Evolutionary conservation across 108 stramenopile genomes (phyloP), one percentile per base, ranked within the genome.

Genomic region (Nitzschia putrida): DNA sequence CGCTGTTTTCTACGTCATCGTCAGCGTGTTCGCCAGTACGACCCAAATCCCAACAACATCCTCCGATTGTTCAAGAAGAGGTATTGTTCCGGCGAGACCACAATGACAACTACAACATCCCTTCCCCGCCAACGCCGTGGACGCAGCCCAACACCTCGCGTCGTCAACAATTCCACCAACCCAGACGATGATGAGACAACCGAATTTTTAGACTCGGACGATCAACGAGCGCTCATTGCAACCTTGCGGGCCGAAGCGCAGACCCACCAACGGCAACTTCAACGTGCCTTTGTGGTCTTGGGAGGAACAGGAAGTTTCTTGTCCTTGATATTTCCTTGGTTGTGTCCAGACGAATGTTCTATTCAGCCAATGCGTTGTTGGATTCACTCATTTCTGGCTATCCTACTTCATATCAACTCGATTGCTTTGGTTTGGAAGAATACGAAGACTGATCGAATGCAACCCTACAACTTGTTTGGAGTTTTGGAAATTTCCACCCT

Each of bases 341-440:
- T 77, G 23, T 71, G 69, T 53, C 64, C 57, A 16, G 76, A 77
- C 18, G 76, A 77, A 59, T 77, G 76, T 44, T 49, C 60, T 18
- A 26, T 49, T 14, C 57, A 41, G 8, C 22, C 25, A 7, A 21
- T 34, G 18, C 24, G 40, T 37, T 77, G 76, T 53, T 70, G 76
- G 76, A 49, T 25, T 8, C 76, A 77, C 60, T 40, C 76, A 1
- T 34, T 66, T 0, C 11, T 52, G 37, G 51, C 73, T 20, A 10
- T 26, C 18, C 16, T 57, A 14, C 20, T 66, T 2, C 73, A 73
- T 38, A 29, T 20, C 0, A n/a, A 20, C 38, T n/a, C 55, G 64
- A 38, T 66, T 22, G 43, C 23, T 6, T 22, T 64, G 3, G 22
- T 23, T 45, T 1, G 29, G 29, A 34, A 34, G 29, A 34, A 34